Conservation (phyloP, 352 stramenopile species). For the Phytophthora foliorum region DNA sequence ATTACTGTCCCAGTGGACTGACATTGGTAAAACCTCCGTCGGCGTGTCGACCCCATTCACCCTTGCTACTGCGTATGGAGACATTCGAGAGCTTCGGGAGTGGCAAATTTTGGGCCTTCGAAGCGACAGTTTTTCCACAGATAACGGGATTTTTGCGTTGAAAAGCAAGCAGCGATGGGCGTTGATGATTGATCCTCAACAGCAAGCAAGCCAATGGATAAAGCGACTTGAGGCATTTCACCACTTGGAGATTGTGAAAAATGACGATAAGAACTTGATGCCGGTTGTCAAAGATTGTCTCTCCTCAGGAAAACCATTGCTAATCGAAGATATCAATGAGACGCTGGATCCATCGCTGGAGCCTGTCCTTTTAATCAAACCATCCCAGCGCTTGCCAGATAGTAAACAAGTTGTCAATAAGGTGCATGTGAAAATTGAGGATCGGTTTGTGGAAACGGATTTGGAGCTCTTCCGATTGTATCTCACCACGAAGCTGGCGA, state of each 20-base stretch:
- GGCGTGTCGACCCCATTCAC: slow-evolving; percentile 57
- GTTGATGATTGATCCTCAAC: slow-evolving; percentile 95
- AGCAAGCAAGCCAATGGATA: slow-evolving; percentile 94
- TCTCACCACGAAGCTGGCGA: slow-evolving; percentile 93
- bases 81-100: slow-evolving; percentile 84
- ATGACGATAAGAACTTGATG: slow-evolving; percentile 52
- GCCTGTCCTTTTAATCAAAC: slow-evolving; percentile 51
- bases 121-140: slow-evolving; percentile 88
- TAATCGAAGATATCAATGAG: slow-evolving; percentile 73
- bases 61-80: slow-evolving; percentile 79
- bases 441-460: slow-evolving; percentile 81
- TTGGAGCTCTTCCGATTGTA: slow-evolving; percentile 88
- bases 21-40: slow-evolving; percentile 9
- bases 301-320: slow-evolving; percentile 46
- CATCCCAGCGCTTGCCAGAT: slow-evolving; percentile 2
- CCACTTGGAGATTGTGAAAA: slow-evolving; percentile 81
- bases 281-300: slow-evolving; percentile 55
- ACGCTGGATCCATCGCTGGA: slow-evolving; percentile 65
- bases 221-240: slow-evolving; percentile 82
- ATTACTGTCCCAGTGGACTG: slow-evolving; percentile 49
- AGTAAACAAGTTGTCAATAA: slow-evolving; percentile 5
- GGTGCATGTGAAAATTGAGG: slow-evolving; percentile 68
- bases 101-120: slow-evolving; percentile 92
- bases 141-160: slow-evolving; percentile 93
- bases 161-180: slow-evolving; percentile 90